Conservation (phyloP, 129 eudicot species). For the Pittosporum tobira region DNA sequence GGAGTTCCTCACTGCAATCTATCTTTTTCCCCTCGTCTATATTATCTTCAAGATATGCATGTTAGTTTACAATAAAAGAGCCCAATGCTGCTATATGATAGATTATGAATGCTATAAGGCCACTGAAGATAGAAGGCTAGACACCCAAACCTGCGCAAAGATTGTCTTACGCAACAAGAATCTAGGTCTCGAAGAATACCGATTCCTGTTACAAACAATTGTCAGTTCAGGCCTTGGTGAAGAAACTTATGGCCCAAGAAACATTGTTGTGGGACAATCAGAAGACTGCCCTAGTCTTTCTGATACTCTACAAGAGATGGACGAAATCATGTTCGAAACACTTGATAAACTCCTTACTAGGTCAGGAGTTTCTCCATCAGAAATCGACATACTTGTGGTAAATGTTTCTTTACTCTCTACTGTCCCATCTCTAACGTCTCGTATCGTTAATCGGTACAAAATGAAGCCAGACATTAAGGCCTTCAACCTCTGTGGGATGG, state of each 20-base stretch:
- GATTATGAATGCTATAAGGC: slow-evolving; percentile 58
- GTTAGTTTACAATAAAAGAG: slow-evolving; percentile 9
- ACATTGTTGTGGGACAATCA: slow-evolving; percentile 31
- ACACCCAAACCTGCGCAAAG: slow-evolving; percentile 28
- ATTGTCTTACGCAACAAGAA: slow-evolving; percentile 42
- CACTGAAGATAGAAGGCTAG: slow-evolving; percentile 29
- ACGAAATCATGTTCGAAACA: slow-evolving; percentile 33
- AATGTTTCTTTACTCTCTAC: slow-evolving; percentile 39
- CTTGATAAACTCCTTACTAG: slow-evolving; percentile 32
- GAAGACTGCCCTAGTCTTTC: slow-evolving; percentile 27
- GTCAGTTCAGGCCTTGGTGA: slow-evolving; percentile 63
- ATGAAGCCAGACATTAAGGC: slow-evolving; percentile 36
- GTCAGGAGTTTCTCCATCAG: slow-evolving; percentile 26
- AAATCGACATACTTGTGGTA: slow-evolving; percentile 44
- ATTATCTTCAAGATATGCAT: slow-evolving; percentile 18
- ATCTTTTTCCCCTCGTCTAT: slow-evolving; percentile 17
- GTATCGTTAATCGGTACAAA: slow-evolving; percentile 44
- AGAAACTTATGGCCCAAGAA: slow-evolving; percentile 41
- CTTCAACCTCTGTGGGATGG: slow-evolving; percentile 41
- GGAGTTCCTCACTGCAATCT: slow-evolving; percentile 15
- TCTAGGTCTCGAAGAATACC: slow-evolving; percentile 38
- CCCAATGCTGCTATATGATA: slow-evolving; percentile 42
- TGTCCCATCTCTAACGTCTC: slow-evolving; percentile 39
- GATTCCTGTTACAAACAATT: slow-evolving; percentile 38
- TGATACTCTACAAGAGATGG: slow-evolving; percentile 46